These are phyloP conservation scores for Metschnikowia lochheadii DNA, from an alignment of 805 yeast genomes.

Conservation along the genomic window DNA sequence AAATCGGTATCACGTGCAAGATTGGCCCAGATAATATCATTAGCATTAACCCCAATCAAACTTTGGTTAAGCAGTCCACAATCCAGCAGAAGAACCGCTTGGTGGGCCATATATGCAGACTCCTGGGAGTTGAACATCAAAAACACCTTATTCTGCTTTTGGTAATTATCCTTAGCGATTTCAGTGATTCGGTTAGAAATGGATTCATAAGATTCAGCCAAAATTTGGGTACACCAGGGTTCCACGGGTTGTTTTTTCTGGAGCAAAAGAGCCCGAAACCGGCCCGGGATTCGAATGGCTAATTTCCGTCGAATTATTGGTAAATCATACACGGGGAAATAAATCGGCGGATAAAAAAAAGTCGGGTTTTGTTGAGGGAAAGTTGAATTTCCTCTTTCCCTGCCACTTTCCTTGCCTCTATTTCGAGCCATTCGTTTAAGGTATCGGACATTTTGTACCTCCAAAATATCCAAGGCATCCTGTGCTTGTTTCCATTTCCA, in stretches of 20 bases:
- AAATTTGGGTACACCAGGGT: slow-evolving; percentile 27
- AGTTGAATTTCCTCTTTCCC: neutral
- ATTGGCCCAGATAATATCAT: slow-evolving; percentile 72
- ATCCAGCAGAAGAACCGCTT: slow-evolving; percentile 44
- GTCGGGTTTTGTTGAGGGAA: slow-evolving; percentile 1
- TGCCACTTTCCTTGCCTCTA: neutral
- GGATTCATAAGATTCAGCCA: slow-evolving; percentile 11
- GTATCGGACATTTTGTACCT: slow-evolving; percentile 13
- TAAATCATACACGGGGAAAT: slow-evolving; percentile 16
- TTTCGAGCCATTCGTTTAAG: neutral
- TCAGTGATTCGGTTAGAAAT: slow-evolving; percentile 7
- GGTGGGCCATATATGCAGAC: slow-evolving; percentile 62
- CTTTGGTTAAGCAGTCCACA: slow-evolving; percentile 41
- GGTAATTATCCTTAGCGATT: slow-evolving; percentile 18
- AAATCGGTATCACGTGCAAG: slow-evolving; percentile 37
- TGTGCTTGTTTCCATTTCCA: slow-evolving; percentile 20
- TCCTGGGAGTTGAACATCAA: slow-evolving; percentile 55
- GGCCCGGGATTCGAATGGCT: slow-evolving; percentile 27
- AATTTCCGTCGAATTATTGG: slow-evolving; percentile 21
- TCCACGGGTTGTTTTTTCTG: slow-evolving; percentile 21
- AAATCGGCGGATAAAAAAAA: slow-evolving; percentile 35
- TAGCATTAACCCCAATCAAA: slow-evolving; percentile 54
- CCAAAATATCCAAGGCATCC: slow-evolving; percentile 27
- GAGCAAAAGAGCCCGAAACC: slow-evolving; percentile 21
- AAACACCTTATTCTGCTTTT: slow-evolving; percentile 46